Conservation (phyloP, 1,284 basidiomycete genomes). For the Fistulinella cinereoalba region DNA sequence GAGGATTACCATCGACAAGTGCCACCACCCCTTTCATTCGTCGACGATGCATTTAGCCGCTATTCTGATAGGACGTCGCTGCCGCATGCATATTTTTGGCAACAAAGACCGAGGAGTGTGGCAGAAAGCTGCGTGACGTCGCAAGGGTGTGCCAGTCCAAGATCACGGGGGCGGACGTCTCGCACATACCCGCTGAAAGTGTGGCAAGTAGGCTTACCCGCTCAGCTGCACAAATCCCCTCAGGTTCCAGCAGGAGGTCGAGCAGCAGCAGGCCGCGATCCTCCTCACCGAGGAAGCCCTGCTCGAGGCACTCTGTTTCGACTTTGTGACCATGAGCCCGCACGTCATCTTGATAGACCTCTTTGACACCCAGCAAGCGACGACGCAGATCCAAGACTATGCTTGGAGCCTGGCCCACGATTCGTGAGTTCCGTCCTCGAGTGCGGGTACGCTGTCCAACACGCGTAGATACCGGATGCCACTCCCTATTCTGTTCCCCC, state of each 20-base stretch:
- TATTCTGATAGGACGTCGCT: constrained; percentile 67
- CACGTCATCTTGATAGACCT: constrained; percentile 72
- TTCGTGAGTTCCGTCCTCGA: constrained; percentile 53
- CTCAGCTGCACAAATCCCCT: constrained; percentile 8
- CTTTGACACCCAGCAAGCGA: constrained; percentile 53
- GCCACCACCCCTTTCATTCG: constrained; percentile 8
- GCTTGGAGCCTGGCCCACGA: constrained; percentile 83
- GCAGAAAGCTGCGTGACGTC: constrained; percentile 81
- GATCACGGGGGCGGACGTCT: constrained; percentile 52
- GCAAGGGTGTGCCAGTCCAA: constrained; percentile 77
- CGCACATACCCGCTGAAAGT: constrained; percentile 57
- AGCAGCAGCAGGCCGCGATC: constrained; percentile 71
- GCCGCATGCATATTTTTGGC: constrained; percentile 89
- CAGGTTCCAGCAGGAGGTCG: constrained; percentile 55
- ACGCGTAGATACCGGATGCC: constrained; percentile 66
- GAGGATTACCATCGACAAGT: constrained; percentile 81
- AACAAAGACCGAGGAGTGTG: constrained; percentile 89
- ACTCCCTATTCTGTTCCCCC: constrained; percentile 64
- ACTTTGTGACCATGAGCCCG: constrained; percentile 82
- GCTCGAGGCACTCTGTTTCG: constrained; percentile 88
- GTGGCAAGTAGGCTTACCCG: constrained; percentile 43
- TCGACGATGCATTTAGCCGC: constrained; percentile 9
- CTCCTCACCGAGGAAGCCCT: constrained; percentile 80
- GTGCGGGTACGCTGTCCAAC: constrained; percentile 8
- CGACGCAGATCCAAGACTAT: constrained; percentile 57